Percentiles rank a stretch among this genome's conserved stretches.
These are phyloP conservation scores for Raphanus raphanistrum DNA, from an alignment of 345 rosid genomes.

Conservation along the genomic window DNA sequence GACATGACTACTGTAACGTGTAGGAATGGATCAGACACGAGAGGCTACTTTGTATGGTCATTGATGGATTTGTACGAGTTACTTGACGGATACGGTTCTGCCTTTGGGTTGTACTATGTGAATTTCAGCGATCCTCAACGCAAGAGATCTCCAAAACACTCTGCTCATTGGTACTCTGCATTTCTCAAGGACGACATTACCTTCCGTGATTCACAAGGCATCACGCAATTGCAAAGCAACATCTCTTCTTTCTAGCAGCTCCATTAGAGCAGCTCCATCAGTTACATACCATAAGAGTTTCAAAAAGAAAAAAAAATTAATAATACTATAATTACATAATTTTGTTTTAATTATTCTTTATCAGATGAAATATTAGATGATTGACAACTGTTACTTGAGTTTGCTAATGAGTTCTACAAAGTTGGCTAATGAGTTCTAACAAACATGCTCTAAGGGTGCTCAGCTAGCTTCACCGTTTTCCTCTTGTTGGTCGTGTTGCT, in stretches of 20 bases:
- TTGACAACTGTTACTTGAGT: too few species aligned
- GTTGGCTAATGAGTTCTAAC: too few species aligned
- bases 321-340: too few species aligned
- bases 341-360: too few species aligned
- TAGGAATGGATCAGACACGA: slow-evolving; percentile 3
- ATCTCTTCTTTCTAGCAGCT: neutral
- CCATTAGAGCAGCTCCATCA: too few species aligned
- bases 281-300: too few species aligned
- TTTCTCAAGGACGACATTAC: neutral
- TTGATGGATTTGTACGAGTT: neutral
- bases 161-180: neutral
- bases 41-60: slow-evolving; percentile 2
- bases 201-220: neutral
- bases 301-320: too few species aligned
- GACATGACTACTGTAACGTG: neutral
- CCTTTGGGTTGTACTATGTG: neutral
- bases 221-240: neutral
- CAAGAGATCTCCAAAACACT: neutral
- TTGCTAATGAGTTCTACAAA: too few species aligned
- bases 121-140: neutral
- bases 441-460: too few species aligned
- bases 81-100: neutral
- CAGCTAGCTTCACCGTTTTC: slow-evolving; percentile 40
- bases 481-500: slow-evolving; percentile 28
- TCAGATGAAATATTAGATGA: too few species aligned